A percentile compares a stretch with the other conserved stretches of the same genome.
phyloP scores from a whole-genome alignment of 495 filamentous ascomycete species.

The Penicillium cinerascens region DNA sequence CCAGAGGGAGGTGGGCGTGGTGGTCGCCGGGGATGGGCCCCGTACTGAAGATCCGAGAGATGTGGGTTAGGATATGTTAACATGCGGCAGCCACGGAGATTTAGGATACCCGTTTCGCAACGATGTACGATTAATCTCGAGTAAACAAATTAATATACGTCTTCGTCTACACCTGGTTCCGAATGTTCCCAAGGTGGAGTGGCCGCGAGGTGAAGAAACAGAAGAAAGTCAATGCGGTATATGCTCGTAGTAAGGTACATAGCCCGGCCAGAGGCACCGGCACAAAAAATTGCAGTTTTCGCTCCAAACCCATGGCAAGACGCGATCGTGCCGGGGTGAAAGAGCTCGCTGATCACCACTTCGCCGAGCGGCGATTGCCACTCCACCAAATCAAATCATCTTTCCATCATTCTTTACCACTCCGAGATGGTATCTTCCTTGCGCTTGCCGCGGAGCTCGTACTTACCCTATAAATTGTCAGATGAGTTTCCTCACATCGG shows the following conservation, averaged over 20 bases:
- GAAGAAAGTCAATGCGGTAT: conserved; percentile 34
- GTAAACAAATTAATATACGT: background rate
- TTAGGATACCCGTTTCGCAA: conserved; percentile 6
- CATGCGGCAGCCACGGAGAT: background rate
- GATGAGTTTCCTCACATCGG: conserved; percentile 2
- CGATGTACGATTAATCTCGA: conserved; percentile 17
- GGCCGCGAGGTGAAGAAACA: conserved; percentile 9
- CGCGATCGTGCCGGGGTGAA: background rate
- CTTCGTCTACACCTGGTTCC: background rate
- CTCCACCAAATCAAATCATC: conserved; percentile 3
- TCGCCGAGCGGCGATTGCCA: background rate
- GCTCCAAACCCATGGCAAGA: background rate
- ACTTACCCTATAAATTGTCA: conserved; percentile 67
- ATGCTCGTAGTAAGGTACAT: conserved; percentile 41
- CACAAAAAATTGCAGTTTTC: conserved; percentile 14
- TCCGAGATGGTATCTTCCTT: conserved; percentile 76
- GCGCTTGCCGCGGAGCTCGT: conserved; percentile 79
- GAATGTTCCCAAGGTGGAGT: background rate
- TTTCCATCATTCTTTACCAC: conserved; percentile 45
- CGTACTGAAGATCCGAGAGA: conserved; percentile 28
- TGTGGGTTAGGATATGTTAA: background rate
- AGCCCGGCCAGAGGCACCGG: conserved; percentile 13
- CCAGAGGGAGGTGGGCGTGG: conserved; percentile 36
- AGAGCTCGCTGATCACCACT: background rate
- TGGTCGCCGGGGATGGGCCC: conserved; percentile 39